Evolutionary conservation across 805 yeast genomes (phyloP).

Genomic region (Candida insectorum): DNA sequence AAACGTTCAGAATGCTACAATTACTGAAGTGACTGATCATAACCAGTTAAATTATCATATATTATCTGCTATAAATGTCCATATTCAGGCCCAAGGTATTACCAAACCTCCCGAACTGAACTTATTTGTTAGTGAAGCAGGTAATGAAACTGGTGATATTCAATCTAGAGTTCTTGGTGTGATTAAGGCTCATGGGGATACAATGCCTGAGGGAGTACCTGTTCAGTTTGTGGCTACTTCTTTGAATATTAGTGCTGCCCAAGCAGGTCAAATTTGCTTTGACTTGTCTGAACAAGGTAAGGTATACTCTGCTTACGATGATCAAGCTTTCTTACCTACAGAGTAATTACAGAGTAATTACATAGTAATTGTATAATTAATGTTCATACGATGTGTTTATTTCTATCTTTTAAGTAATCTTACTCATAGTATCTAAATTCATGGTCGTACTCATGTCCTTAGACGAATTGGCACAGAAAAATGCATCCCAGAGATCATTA

Average conservation of each 20-base stretch:
- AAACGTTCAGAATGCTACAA: conserved; percentile 60
- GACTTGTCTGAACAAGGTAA: conserved; percentile 64
- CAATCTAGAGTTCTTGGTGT: conserved; percentile 48
- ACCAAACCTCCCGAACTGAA: conserved; percentile 14
- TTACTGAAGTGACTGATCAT: conserved; percentile 56
- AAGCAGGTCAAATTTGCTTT: conserved; percentile 48
- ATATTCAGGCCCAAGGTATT: conserved; percentile 54
- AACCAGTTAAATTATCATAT: conserved; percentile 69
- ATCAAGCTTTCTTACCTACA: conserved; percentile 55
- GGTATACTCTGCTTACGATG: conserved; percentile 68
- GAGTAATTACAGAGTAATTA: conserved; percentile 14
- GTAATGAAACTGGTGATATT: conserved; percentile 19
- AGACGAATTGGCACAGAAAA: conserved; percentile 37
- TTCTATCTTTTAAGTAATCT: not conserved
- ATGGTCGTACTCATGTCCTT: conserved; percentile 12
- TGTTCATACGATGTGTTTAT: not conserved
- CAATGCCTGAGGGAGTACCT: conserved; percentile 78
- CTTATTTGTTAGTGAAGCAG: conserved; percentile 30
- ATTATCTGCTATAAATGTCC: conserved; percentile 58
- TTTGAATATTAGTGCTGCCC: conserved; percentile 47
- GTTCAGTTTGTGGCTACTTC: conserved; percentile 56
- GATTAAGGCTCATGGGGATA: conserved; percentile 46
- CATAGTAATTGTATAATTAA: not conserved
- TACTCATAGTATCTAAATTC: conserved; percentile 12
- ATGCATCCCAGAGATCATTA: conserved; percentile 61